Base-by-base conservation (phyloP, 768 basidiomycete genomes). In the Nevesoporus exiguus region DNA sequence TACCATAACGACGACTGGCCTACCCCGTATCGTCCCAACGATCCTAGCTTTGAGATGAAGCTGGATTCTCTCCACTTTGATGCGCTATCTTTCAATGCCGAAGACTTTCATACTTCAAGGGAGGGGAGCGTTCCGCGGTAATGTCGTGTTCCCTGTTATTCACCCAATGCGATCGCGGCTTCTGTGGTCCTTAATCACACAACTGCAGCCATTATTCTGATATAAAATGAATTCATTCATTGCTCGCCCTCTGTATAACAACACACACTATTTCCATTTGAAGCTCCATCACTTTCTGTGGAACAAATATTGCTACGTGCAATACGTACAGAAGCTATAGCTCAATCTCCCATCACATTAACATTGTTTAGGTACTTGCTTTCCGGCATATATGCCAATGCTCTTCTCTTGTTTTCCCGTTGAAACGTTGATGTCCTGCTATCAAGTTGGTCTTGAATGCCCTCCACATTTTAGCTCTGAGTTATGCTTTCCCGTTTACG, bases 41-140 rank as follows among this genome's bases (percentile, higher is more conserved):
- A 85, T 47, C 56, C 71, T 57, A 79, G 77, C 56, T 70, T 84
- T 47, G 84, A 89, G 73, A 82, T 86, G 84, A 74, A 71, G 34
- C 80, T 89, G 14, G 84, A 87, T 63, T 87, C 87, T 30, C 73
- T 89, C 50, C 85, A 86, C 64, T 89, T 89, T 64, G 87, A 89
- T 58, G 75, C 79, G 1, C 60, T 89, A 42, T 85, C 83, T 49
- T 85, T 89, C 51, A 84, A 89, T 64, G 76, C 77, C 24, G 80
- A 84, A 58, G 75, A 74, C 37, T 85, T 86, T 65, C 56, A 67
- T 49, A 34, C 71, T 29, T 49, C 59, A 39, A 60, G 57, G 69
- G 61, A 67, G 36, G 54, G 53, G 10, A 48, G 49, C 46, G 6
- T 44, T 21, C 29, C 43, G 19, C 52, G 57, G 52, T 69, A 49